These are phyloP conservation scores for Cadophora gregata DNA, from an alignment of 2,329 filamentous ascomycete genomes.

Conservation along the genomic window DNA sequence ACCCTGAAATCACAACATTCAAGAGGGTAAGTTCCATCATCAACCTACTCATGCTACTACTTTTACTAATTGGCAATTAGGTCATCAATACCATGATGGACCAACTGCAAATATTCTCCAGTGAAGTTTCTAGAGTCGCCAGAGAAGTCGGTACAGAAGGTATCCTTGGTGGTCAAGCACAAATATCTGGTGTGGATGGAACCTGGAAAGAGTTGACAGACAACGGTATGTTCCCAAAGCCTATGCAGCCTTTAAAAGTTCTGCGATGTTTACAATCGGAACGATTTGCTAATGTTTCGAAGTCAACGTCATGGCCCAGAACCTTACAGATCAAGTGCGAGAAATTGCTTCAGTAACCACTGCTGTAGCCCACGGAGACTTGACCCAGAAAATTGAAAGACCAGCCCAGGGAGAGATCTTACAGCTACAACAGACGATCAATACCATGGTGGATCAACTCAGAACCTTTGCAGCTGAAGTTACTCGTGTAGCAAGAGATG, in stretches of 20 bases:
- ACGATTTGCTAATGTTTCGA: conserved; percentile 28
- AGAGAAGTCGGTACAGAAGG: conserved; percentile 97
- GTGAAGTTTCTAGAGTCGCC: conserved; percentile 92
- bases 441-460: conserved; percentile 88
- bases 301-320: conserved; percentile 86
- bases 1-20: conserved; percentile 97
- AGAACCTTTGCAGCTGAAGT: conserved; percentile 85
- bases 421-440: conserved; percentile 84
- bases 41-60: neutral
- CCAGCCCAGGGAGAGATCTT: conserved; percentile 83
- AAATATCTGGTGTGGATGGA: conserved; percentile 91
- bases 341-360: conserved; percentile 87
- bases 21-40: conserved; percentile 72
- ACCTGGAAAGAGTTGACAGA: conserved; percentile 98
- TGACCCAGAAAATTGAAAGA: conserved; percentile 84
- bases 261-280: neutral
- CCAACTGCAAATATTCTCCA: conserved; percentile 94
- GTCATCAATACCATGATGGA: conserved; percentile 98
- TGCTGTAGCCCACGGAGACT: conserved; percentile 80
- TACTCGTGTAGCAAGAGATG: conserved; percentile 81
- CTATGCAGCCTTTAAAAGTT: neutral
- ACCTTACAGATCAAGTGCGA: conserved; percentile 82
- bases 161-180: conserved; percentile 89
- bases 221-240: conserved; percentile 63
- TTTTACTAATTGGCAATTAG: conserved; percentile 30